Percentiles rank a stretch among this genome's conserved stretches.
Evolutionary conservation across 2,329 filamentous ascomycete species (phyloP).

Genomic region (Cercospora nicotianae): DNA sequence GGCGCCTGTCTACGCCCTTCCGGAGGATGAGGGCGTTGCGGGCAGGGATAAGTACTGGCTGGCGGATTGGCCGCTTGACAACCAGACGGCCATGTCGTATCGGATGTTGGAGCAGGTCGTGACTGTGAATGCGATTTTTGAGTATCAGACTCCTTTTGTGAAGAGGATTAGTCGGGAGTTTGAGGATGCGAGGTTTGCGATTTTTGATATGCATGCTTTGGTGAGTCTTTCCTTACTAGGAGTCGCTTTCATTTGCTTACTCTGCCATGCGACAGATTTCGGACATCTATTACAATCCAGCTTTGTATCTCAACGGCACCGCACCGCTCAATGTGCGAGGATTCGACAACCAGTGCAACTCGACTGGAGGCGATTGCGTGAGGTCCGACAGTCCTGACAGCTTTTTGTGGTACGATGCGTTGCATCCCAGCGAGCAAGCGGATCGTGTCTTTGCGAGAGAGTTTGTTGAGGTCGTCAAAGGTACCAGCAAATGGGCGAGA

Average conservation of each 20-base stretch:
- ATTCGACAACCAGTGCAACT: slow-evolving; percentile 57
- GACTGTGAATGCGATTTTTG: slow-evolving; percentile 53
- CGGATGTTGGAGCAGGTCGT: slow-evolving; percentile 55
- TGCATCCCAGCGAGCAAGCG: slow-evolving; percentile 69
- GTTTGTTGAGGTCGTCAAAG: slow-evolving; percentile 57
- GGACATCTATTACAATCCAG: slow-evolving; percentile 64
- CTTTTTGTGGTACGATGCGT: slow-evolving; percentile 71
- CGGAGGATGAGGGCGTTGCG: slow-evolving; percentile 43
- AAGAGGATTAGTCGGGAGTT: slow-evolving; percentile 46
- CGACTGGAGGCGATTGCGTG: slow-evolving; percentile 44
- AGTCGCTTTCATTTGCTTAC: neutral
- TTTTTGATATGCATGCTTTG: slow-evolving; percentile 67
- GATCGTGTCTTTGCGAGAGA: slow-evolving; percentile 58
- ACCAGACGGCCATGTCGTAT: slow-evolving; percentile 52
- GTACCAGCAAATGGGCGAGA: slow-evolving; percentile 48
- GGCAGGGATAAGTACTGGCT: slow-evolving; percentile 50
- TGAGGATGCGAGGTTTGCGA: slow-evolving; percentile 59
- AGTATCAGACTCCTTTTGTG: slow-evolving; percentile 54
- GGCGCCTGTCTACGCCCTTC: slow-evolving; percentile 64
- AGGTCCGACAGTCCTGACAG: slow-evolving; percentile 53
- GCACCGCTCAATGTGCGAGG: slow-evolving; percentile 63
- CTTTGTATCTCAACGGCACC: slow-evolving; percentile 61
- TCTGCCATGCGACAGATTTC: slow-evolving; percentile 46
- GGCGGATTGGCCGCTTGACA: slow-evolving; percentile 44
- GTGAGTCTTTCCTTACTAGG: slow-evolving; percentile 37